These are phyloP conservation scores for Naganishia kalamii DNA, from an alignment of 768 basidiomycete species.

Conservation along the genomic window DNA sequence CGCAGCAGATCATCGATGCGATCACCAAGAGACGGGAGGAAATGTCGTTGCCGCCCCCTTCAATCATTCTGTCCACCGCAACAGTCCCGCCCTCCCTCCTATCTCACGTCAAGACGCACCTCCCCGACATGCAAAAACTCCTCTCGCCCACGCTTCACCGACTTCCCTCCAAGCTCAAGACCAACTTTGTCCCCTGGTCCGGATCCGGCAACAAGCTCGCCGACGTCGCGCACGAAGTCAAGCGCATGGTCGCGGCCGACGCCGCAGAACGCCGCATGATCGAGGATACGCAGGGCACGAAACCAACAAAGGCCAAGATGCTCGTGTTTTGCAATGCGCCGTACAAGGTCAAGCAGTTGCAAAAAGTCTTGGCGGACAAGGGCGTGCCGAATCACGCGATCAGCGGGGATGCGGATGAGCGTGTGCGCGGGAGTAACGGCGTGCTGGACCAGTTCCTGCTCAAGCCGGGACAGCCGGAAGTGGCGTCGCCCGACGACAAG, in stretches of 20 bases:
- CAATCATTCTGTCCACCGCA: conserved; percentile 73
- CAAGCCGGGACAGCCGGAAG: conserved; percentile 16
- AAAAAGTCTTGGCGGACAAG: conserved; percentile 56
- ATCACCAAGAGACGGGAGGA: conserved; percentile 56
- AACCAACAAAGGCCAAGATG: conserved; percentile 56
- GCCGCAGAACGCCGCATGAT: conserved; percentile 25
- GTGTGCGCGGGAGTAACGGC: conserved; percentile 64
- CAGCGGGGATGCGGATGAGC: conserved; percentile 57
- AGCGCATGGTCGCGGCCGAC: conserved; percentile 62
- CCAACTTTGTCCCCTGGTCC: conserved; percentile 68
- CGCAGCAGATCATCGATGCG: conserved; percentile 63
- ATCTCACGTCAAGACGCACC: conserved; percentile 26
- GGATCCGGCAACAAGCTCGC: conserved; percentile 68
- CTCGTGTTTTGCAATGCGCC: conserved; percentile 78
- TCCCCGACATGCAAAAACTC: conserved; percentile 47
- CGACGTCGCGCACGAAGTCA: conserved; percentile 69
- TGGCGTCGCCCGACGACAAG: conserved; percentile 25
- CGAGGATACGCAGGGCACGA: background rate
- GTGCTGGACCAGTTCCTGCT: conserved; percentile 69
- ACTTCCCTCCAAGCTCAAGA: conserved; percentile 63
- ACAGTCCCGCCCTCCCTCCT: conserved; percentile 67
- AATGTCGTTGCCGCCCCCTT: conserved; percentile 54
- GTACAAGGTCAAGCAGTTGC: conserved; percentile 61
- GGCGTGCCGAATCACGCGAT: conserved; percentile 56
- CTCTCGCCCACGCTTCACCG: conserved; percentile 74